Conservation (phyloP, 2,329 filamentous ascomycete species). For the Diaporthe nobilis region DNA sequence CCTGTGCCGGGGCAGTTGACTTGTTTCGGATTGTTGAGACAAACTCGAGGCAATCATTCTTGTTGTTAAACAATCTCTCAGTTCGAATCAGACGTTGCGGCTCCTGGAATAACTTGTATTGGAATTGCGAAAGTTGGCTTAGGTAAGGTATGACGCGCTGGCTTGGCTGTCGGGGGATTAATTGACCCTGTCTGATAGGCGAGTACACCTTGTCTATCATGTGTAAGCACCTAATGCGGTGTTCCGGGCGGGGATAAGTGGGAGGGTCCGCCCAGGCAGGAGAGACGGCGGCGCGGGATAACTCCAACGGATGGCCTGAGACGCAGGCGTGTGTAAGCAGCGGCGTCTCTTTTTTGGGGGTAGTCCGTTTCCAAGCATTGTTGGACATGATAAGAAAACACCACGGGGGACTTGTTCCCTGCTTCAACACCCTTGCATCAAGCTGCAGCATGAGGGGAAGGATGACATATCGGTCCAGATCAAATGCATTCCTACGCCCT, state of each 20-base stretch:
- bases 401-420: neutral
- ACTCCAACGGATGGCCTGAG: neutral
- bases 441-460: neutral
- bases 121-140: neutral
- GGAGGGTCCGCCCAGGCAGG: neutral
- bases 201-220: neutral
- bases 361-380: neutral
- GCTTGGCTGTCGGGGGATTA: neutral
- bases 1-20: too few relatives aligned
- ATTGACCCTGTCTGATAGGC: neutral
- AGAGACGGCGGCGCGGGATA: neutral
- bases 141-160: neutral
- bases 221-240: neutral
- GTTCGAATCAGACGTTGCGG: too few relatives aligned
- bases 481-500: conserved; percentile 1
- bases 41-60: too few relatives aligned
- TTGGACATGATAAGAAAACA: neutral
- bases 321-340: conserved; percentile 16
- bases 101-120: neutral
- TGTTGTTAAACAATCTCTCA: too few relatives aligned
- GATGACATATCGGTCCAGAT: neutral
- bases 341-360: neutral
- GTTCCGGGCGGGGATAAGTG: neutral
- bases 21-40: too few relatives aligned
- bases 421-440: neutral